Base-by-base conservation (phyloP, 768 basidiomycete genomes). In the Boletus fagicola region DNA sequence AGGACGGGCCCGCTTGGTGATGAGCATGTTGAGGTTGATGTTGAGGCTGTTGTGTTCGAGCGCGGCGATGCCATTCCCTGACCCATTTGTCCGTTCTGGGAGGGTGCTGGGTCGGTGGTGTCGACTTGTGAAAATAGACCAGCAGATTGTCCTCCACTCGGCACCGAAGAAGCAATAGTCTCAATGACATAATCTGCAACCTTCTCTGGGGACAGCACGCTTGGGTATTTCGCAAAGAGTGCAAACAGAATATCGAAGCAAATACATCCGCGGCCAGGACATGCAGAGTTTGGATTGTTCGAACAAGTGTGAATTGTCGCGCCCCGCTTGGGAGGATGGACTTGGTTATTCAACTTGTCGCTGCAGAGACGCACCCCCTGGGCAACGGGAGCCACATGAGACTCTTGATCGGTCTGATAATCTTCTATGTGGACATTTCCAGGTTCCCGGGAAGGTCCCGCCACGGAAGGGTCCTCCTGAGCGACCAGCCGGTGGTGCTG, bases 171-270 rank as follows among this genome's bases (percentile, higher is more conserved):
- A 5, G 20, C 20, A 1, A 18, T 13, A 1, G 10, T 3, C 6
- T 31, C 4, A 3, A 38, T 0, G 9, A 36, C 0, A 7, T 0
- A 20, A 0, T 6, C 4, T 1, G 4, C 0, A 13, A 28, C 0
- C n/a, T 22, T 8, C 24, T 33, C 16, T 5, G 12, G 0, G 15
- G 54, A 35, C 11, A 57, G 2, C 4, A 0, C 5, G 1, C 5
- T 1, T 1, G 33, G 31, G 20, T 4, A 5, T 24, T 12, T 0
- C 4, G 0, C 0, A 0, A 22, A 0, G 18, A 47, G 20, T 5
- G 7, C 11, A 2, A 0, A 6, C 30, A 57, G 16, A 10, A 12
- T 1, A 1, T 59, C 26, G 6, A 31, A 0, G 18, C 45, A 54
- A 9, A 22, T 0, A 2, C 0, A 0, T 18, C 18, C 46, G 10